phyloP scores from a whole-genome alignment of 495 filamentous ascomycete species.

The Penicillium cataractarum region DNA sequence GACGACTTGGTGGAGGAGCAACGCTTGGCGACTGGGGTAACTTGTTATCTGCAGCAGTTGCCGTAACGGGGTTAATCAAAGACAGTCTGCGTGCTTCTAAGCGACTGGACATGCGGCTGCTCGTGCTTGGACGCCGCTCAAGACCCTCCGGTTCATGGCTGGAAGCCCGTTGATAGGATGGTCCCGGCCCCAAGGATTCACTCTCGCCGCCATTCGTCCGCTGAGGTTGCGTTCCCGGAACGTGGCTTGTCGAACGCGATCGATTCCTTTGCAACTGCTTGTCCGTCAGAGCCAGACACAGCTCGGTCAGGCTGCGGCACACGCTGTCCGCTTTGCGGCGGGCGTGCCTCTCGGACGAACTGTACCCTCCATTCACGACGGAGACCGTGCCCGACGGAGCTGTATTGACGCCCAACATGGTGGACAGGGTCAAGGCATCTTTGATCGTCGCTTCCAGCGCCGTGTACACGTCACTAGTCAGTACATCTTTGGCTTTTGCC shows the following conservation, averaged over 20 bases:
- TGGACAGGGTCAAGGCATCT: slow-evolving; percentile 77
- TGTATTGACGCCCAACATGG: slow-evolving; percentile 70
- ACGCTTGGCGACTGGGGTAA: slow-evolving; percentile 33
- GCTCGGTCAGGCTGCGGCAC: slow-evolving; percentile 89
- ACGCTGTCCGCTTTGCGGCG: slow-evolving; percentile 89
- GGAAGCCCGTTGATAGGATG: slow-evolving; percentile 41
- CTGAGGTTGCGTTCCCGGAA: slow-evolving; percentile 25
- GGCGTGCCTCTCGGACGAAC: slow-evolving; percentile 76
- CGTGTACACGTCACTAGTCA: slow-evolving; percentile 73
- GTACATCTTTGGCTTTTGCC: slow-evolving; percentile 67
- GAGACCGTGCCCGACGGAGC: slow-evolving; percentile 67
- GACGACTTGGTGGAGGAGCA: slow-evolving; percentile 36
- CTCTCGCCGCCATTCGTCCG: slow-evolving; percentile 36
- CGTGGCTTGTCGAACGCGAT: slow-evolving; percentile 28
- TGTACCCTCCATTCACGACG: slow-evolving; percentile 49
- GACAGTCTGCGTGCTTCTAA: slow-evolving; percentile 74
- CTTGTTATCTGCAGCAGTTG: slow-evolving; percentile 26
- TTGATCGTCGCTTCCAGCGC: slow-evolving; percentile 80
- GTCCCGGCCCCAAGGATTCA: slow-evolving; percentile 33
- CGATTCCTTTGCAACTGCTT: slow-evolving; percentile 39
- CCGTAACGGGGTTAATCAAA: slow-evolving; percentile 50
- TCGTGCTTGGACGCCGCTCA: slow-evolving; percentile 51
- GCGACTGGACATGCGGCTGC: slow-evolving; percentile 65
- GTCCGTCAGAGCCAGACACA: slow-evolving; percentile 82
- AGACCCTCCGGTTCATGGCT: slow-evolving; percentile 49